Evolutionary conservation across 2,329 filamentous ascomycete species (phyloP).

Genomic region (Fusarium ramigenum): DNA sequence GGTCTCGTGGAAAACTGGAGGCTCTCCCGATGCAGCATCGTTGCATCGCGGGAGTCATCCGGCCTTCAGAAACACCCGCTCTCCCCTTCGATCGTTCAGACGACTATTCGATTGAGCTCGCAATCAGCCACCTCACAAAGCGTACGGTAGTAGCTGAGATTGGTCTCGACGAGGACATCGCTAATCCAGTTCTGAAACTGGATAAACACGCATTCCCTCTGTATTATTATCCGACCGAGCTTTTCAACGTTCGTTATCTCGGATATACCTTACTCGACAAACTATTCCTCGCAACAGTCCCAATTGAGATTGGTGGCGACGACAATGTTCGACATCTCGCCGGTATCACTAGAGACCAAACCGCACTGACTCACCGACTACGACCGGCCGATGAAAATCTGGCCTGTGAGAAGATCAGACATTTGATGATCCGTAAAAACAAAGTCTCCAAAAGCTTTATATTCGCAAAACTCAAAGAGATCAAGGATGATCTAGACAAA

Average conservation of each 20-base stretch:
- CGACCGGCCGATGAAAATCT: background rate
- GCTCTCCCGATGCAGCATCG: background rate
- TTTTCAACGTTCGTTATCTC: background rate
- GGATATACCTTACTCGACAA: background rate
- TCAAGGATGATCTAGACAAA: fast-evolving
- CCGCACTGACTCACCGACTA: background rate
- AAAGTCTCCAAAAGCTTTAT: background rate
- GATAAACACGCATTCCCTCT: background rate
- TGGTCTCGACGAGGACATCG: background rate
- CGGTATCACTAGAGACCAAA: background rate
- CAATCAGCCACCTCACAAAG: background rate
- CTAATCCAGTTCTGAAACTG: background rate
- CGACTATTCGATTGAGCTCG: background rate
- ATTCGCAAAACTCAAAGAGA: fast-evolving
- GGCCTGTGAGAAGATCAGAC: background rate
- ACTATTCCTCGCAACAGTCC: background rate
- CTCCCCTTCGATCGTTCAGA: background rate
- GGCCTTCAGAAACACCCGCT: background rate
- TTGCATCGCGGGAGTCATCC: background rate
- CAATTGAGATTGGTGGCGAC: background rate
- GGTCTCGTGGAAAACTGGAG: background rate
- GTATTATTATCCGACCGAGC: background rate
- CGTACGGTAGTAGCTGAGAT: background rate
- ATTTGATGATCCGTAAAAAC: background rate
- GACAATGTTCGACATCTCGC: background rate